phyloP scores from a whole-genome alignment of 179 eudicot species.

The Sideroxylon spinosum region DNA sequence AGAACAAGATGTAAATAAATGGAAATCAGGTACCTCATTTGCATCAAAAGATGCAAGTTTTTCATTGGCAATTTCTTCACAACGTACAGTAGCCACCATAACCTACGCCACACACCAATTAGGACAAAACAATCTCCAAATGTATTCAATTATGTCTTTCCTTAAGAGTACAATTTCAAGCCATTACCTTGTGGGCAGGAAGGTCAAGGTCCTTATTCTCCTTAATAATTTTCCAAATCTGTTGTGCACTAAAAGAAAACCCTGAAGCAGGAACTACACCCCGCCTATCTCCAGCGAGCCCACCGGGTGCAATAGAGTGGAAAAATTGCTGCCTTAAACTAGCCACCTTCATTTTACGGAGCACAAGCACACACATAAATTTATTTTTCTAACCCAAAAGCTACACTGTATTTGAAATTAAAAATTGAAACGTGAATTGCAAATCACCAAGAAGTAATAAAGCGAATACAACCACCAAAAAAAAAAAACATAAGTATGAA shows the following conservation, averaged over 20 bases:
- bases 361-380: neutral
- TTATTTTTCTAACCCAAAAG: neutral
- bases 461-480: neutral
- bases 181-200: slow-evolving; percentile 90
- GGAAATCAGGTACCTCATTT: slow-evolving; percentile 53
- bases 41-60: slow-evolving; percentile 50
- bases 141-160: neutral
- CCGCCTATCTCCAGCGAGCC: slow-evolving; percentile 97
- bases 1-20: neutral
- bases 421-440: neutral
- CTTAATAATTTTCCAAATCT: slow-evolving; percentile 91
- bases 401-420: neutral
- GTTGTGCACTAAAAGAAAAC: slow-evolving; percentile 83
- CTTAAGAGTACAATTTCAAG: neutral
- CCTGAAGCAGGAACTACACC: slow-evolving; percentile 99
- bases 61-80: slow-evolving; percentile 97
- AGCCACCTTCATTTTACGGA: slow-evolving; percentile 54
- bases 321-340: slow-evolving; percentile 72
- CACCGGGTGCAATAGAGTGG: slow-evolving; percentile 97
- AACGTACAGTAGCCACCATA: slow-evolving; percentile 99
- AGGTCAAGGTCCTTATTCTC: slow-evolving; percentile 98
- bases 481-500: neutral
- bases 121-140: neutral
- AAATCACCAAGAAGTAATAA: neutral
- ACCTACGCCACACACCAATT: slow-evolving; percentile 40